phyloP scores from a whole-genome alignment of 2,329 filamentous ascomycete species.

The Stromatinia cepivora region DNA sequence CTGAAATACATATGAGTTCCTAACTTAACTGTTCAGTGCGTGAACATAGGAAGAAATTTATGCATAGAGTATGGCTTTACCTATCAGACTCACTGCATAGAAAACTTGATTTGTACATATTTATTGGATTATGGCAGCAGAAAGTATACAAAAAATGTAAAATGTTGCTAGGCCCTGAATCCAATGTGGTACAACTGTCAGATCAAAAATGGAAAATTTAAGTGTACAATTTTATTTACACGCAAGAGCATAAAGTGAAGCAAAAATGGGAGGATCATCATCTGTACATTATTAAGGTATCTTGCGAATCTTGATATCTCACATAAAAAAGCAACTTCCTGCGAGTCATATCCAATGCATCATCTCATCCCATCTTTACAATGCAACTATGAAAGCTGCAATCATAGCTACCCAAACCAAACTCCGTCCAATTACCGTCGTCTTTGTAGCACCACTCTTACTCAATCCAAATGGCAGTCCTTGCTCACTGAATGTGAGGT shows the following conservation, averaged over 20 bases:
- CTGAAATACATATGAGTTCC: too few relatives aligned
- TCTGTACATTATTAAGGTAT: slow-evolving; percentile 6
- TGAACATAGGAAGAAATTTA: background rate
- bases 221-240: too few relatives aligned
- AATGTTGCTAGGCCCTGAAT: too few relatives aligned
- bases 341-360: slow-evolving; percentile 12
- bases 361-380: background rate
- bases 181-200: background rate
- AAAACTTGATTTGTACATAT: background rate
- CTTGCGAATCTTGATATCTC: background rate
- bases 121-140: too few relatives aligned
- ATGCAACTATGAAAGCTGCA: background rate
- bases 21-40: background rate
- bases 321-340: background rate
- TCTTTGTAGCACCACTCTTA: slow-evolving; percentile 28
- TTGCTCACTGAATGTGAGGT: slow-evolving; percentile 69
- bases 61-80: background rate
- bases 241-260: background rate
- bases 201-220: background rate
- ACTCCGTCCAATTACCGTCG: background rate
- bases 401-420: background rate
- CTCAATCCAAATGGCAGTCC: slow-evolving; percentile 51
- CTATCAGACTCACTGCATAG: too few relatives aligned
- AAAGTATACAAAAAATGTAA: background rate
- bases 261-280: background rate